Evolutionary conservation across 192 early-diverging fungal genomes (phyloP).

Genomic region (Ambispora gerdemannii): DNA sequence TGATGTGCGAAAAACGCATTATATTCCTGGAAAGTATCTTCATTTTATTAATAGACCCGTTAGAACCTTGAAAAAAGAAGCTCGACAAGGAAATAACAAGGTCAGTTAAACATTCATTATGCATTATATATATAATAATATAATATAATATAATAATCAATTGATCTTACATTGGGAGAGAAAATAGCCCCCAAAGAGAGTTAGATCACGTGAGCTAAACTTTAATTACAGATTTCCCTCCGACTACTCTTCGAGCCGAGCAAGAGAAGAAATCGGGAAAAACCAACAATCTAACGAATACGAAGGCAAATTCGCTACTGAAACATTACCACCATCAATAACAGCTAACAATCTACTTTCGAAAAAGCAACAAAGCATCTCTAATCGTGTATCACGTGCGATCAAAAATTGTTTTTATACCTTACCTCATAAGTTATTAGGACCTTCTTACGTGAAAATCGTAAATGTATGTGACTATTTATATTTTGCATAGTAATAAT

Average conservation of each 20-base stretch:
- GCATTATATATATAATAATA: no score
- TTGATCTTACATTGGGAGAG: no score
- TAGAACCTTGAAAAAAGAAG: background rate
- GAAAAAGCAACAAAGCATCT: background rate
- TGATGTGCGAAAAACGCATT: background rate
- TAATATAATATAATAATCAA: no score
- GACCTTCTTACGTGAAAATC: background rate
- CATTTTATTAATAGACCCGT: background rate
- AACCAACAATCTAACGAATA: background rate
- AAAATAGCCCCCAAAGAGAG: background rate
- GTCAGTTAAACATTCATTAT: no score
- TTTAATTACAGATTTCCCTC: background rate
- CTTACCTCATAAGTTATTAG: background rate
- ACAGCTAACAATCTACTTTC: no score
- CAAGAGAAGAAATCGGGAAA: background rate
- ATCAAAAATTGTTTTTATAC: background rate
- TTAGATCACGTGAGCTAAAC: background rate
- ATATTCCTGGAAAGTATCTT: background rate
- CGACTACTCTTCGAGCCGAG: background rate
- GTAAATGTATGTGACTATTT: background rate
- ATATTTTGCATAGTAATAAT: no score
- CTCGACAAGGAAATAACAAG: background rate
- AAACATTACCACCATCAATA: no score
- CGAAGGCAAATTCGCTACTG: no score
- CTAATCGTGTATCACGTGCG: background rate